A percentile compares a stretch with the other conserved stretches of the same genome.
phyloP scores from a whole-genome alignment of 805 yeast genomes.

The Yamadazyma philogaea region DNA sequence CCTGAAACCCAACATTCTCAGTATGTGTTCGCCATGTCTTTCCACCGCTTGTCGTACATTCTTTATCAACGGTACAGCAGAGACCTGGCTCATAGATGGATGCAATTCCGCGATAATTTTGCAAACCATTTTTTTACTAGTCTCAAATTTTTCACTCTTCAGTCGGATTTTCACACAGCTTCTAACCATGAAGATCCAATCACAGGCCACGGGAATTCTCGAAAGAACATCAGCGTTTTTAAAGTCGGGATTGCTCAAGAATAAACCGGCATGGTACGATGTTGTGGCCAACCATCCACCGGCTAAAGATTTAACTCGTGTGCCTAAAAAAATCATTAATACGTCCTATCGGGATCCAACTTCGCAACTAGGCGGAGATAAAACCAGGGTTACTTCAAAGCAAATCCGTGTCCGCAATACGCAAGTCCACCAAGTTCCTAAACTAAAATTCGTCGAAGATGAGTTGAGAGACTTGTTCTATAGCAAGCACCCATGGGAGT shows the following conservation, averaged over 20 bases:
- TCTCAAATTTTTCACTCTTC: neutral
- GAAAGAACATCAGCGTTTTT: slow-evolving; percentile 78
- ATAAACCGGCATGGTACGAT: slow-evolving; percentile 86
- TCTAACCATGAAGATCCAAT: slow-evolving; percentile 57
- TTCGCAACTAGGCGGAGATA: slow-evolving; percentile 16
- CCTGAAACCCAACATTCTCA: slow-evolving; percentile 1
- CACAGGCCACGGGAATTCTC: slow-evolving; percentile 68
- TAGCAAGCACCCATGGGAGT: slow-evolving; percentile 97
- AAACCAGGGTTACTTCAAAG: slow-evolving; percentile 44
- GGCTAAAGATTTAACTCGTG: slow-evolving; percentile 53
- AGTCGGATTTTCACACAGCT: slow-evolving; percentile 1
- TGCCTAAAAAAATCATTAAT: slow-evolving; percentile 31
- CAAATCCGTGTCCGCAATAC: slow-evolving; percentile 38
- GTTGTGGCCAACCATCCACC: slow-evolving; percentile 87
- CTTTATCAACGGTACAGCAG: slow-evolving; percentile 1
- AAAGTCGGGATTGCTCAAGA: slow-evolving; percentile 61
- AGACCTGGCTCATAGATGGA: slow-evolving; percentile 1
- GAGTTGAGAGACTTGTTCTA: slow-evolving; percentile 77
- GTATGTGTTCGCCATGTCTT: neutral
- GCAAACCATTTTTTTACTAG: neutral
- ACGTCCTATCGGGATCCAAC: slow-evolving; percentile 29
- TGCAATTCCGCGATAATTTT: slow-evolving; percentile 5
- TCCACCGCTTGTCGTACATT: slow-evolving; percentile 4
- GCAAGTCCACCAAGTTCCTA: slow-evolving; percentile 47
- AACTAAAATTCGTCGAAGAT: slow-evolving; percentile 68